Evolutionary conservation across 2,329 filamentous ascomycete species (phyloP), one percentile per base, ranked within the genome.

Genomic region (Aureobasidium pullulans): DNA sequence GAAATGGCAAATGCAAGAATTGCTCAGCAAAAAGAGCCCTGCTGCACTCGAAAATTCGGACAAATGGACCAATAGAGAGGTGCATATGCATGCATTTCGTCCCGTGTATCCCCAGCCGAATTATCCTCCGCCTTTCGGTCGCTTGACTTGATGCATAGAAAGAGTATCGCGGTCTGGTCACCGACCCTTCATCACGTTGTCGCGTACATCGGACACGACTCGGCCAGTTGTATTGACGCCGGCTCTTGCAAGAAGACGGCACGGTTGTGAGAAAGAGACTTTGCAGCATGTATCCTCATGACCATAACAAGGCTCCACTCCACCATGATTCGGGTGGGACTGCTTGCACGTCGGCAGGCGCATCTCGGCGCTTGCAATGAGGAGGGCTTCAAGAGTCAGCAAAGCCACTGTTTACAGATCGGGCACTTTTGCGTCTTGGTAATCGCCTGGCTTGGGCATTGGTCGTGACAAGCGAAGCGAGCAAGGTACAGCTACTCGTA

Each of bases 31-130:
- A 46, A 37, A 56, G 15, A 23, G n/a, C 39, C 34, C 37, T 43
- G 40, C 52, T 56, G 52, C 52, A 56, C 4, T 16, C n/a, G 10
- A 37, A 46, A 56, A 46, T 56, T 37, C 40, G 40, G 52, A 56
- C 52, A 46, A 44, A 19, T 43, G 29, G 28, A n/a, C 52, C 52
- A 56, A 56, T 56, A 5, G 9, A 28, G 13, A 28, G 32, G 37
- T 56, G 52, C 52, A 56, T 56, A 44, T 56, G 40, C 40, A 56
- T 23, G 31, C 40, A 37, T 56, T 46, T 46, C 11, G 11, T 56
- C 31, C 39, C 52, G 39, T 40, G n/a, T 36, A 32, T 54, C 8
- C 11, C 37, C 19, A 34, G 11, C 28, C 50, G 29, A 28, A 23
- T 52, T 23, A 15, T 37, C 13, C 15, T 37, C 16, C 36, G 16